Conservation (phyloP, 164 flowering plant species). For the Aristolochia californica region DNA sequence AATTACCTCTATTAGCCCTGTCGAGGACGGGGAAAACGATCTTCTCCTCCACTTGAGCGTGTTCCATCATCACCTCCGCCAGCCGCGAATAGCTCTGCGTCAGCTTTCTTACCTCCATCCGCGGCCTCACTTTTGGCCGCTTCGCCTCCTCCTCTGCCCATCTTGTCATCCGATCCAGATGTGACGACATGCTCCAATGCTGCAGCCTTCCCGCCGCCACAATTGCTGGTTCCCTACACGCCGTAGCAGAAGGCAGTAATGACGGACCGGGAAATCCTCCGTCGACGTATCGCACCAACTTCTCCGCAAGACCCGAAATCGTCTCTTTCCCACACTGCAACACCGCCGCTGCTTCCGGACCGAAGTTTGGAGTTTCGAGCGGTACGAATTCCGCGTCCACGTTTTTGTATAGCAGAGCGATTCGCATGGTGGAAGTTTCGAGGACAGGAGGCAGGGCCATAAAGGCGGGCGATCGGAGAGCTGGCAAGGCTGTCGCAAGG, state of each 20-base stretch:
- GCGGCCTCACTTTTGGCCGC: conserved; percentile 29
- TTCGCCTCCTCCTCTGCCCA: conserved; percentile 53
- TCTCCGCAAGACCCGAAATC: conserved; percentile 35
- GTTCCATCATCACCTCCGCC: conserved; percentile 56
- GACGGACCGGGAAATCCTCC: conserved; percentile 45
- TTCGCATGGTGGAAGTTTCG: conserved; percentile 30
- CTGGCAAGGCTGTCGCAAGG: conserved; percentile 18
- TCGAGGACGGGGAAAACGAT: conserved; percentile 50
- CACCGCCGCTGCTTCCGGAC: conserved; percentile 11
- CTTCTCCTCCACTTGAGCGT: conserved; percentile 75
- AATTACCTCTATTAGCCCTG: conserved; percentile 55
- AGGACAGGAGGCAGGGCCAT: conserved; percentile 22
- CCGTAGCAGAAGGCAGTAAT: conserved; percentile 12
- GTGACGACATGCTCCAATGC: conserved; percentile 54
- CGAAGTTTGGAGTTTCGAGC: conserved; percentile 11
- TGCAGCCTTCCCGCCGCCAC: conserved; percentile 41
- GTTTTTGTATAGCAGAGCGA: conserved; percentile 41
- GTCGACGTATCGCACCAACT: conserved; percentile 34
- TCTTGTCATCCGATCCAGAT: conserved; percentile 44
- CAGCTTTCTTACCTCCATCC: conserved; percentile 70
- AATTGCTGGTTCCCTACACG: conserved; percentile 17
- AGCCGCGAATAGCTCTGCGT: conserved; percentile 38
- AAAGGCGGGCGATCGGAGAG: conserved; percentile 15
- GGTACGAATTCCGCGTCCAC: conserved; percentile 26
- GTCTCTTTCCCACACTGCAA: conserved; percentile 30